Conservation (phyloP, 805 yeast species). For the Candida ipomoeae region DNA sequence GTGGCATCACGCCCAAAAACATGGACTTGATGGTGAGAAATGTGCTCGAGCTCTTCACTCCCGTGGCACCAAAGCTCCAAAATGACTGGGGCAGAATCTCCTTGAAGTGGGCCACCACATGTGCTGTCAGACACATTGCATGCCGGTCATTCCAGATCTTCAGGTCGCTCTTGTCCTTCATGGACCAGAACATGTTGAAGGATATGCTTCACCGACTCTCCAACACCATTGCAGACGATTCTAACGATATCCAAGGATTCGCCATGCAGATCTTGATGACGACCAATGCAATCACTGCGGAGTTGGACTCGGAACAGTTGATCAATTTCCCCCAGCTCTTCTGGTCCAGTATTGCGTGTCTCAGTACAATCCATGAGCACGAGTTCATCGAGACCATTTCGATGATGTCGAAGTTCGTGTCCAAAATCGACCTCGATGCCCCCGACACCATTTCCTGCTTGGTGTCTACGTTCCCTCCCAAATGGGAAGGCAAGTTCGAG, state of each 20-base stretch:
- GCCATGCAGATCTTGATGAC: conserved; percentile 98
- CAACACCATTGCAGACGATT: conserved; percentile 87
- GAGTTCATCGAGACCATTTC: conserved; percentile 88
- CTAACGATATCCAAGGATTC: conserved; percentile 89
- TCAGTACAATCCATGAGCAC: conserved; percentile 85
- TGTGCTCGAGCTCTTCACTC: conserved; percentile 53
- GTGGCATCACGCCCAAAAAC: conserved; percentile 78
- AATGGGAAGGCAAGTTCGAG: conserved; percentile 93
- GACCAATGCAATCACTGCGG: conserved; percentile 85
- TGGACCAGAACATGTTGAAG: conserved; percentile 83
- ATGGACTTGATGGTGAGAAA: conserved; percentile 75
- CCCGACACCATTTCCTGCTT: conserved; percentile 81
- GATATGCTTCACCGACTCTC: conserved; percentile 93
- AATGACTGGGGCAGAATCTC: conserved; percentile 83
- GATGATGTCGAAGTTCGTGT: conserved; percentile 73
- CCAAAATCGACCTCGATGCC: conserved; percentile 81
- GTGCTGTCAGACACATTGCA: conserved; percentile 95
- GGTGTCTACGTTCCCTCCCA: conserved; percentile 83
- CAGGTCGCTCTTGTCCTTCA: conserved; percentile 71
- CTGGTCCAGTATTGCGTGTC: conserved; percentile 92
- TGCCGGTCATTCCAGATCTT: conserved; percentile 94
- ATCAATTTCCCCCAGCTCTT: conserved; percentile 89
- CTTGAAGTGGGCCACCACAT: conserved; percentile 91
- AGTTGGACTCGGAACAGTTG: conserved; percentile 69
- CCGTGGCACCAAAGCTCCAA: conserved; percentile 51